phyloP scores from a whole-genome alignment of 2,329 filamentous ascomycete species.

The Monilinia aucupariae region DNA sequence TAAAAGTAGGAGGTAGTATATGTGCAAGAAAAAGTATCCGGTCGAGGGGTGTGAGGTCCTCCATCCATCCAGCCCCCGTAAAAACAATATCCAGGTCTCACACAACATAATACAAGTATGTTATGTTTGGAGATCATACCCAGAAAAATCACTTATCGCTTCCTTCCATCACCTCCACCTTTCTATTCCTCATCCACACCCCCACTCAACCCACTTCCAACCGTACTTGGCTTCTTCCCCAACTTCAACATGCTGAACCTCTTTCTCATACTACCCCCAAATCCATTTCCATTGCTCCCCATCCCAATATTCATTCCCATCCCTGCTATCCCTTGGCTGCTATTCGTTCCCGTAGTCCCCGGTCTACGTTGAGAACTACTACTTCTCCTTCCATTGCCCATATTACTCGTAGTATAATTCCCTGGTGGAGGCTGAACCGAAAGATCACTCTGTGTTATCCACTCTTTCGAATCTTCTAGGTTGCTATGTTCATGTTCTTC shows the following conservation, averaged over 20 bases:
- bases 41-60: background rate
- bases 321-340: slow-evolving; percentile 7
- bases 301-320: slow-evolving; percentile 18
- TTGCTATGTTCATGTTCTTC: slow-evolving; percentile 8
- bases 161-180: background rate
- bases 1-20: background rate
- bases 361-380: slow-evolving; percentile 22
- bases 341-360: slow-evolving; percentile 14
- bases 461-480: slow-evolving; percentile 19
- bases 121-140: slow-evolving; percentile 2
- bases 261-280: slow-evolving; percentile 31
- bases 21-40: slow-evolving; percentile 6
- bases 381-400: slow-evolving; percentile 19
- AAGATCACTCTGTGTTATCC: slow-evolving; percentile 38
- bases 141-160: slow-evolving; percentile 3
- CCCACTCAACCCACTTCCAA: slow-evolving; percentile 30
- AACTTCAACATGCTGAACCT: slow-evolving; percentile 32
- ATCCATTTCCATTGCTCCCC: slow-evolving; percentile 30
- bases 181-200: slow-evolving; percentile 23
- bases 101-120: background rate
- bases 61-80: background rate
- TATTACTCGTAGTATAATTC: background rate
- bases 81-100: background rate
- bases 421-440: slow-evolving; percentile 5
- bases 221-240: slow-evolving; percentile 37